Base-by-base conservation (phyloP, 192 early-diverging fungal species). In the Pilobolus umbonatus region DNA sequence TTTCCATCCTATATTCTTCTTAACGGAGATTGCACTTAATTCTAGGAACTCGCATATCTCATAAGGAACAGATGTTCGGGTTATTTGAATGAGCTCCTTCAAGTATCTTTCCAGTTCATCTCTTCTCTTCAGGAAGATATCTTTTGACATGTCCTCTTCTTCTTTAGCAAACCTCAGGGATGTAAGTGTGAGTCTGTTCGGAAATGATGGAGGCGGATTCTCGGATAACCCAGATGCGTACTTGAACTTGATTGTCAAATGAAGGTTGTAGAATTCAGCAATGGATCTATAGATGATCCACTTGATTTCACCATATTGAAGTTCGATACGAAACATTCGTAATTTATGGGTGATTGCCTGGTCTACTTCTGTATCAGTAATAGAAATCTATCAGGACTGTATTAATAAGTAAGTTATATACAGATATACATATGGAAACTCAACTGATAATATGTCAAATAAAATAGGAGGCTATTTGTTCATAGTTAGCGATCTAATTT, bases 1-100 rank as follows among this genome's bases (percentile, higher is more conserved):
- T 60, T 91, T 91, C 89, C 89, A 91, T 0, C 88, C 85, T 72
- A 88, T 86, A 45, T 88, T 86, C 57, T 80, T 86, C 32, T 82
- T 80, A 43, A 91, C 79, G 17, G 83, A 85, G 35, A 87, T 77
- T 12, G 84, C 80, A 59, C 82, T 83, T 40, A 91, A 69, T 64
- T 89, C 89, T 43, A 91, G 55, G 60, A 91, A 91, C 48, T 84
- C 87, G 65, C 85, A 87, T 8, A 91, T 60, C 55, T 91, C 87
- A 58, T 83, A 86, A 6, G 75, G 80, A 19, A 84, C 78, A 9
- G 70, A 65, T 67, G 88, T 78, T 47, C 84, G 82, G 12, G 83
- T 71, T 12, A 56, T 68, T 28, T 78, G 75, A 35, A 89, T 64
- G 26, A 89, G 57, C 36, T 79, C 58, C 15, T 82, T 67, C 25